Percentiles rank a stretch among this genome's conserved stretches.
These are phyloP conservation scores for Colletotrichum neosansevieriae DNA, from an alignment of 2,329 filamentous ascomycete species.

Conservation along the genomic window DNA sequence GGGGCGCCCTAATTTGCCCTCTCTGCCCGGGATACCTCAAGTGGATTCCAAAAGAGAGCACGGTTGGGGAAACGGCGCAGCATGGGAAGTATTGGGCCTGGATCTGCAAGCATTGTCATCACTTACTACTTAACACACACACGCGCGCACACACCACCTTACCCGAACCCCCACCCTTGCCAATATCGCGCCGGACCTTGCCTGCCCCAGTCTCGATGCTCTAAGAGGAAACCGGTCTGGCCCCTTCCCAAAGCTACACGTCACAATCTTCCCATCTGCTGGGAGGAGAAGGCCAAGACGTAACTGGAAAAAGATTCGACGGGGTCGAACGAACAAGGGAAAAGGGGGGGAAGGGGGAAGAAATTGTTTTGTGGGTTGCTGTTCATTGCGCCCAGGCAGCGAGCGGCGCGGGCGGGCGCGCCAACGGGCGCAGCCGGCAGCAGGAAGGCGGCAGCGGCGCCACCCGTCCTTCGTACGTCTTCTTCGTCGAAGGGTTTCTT, in stretches of 20 bases:
- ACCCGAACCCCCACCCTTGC: background rate
- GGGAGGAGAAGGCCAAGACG: background rate
- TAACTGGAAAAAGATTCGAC: background rate
- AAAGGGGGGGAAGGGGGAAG: too few species aligned
- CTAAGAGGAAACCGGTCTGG: too few species aligned
- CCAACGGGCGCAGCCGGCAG: background rate
- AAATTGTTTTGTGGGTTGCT: too few species aligned
- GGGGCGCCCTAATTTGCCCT: too few species aligned
- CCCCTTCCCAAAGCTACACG: background rate
- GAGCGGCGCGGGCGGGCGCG: background rate
- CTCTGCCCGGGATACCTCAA: too few species aligned
- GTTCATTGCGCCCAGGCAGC: background rate
- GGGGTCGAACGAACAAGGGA: too few species aligned
- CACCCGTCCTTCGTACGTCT: slow-evolving; percentile 21
- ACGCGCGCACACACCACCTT: background rate
- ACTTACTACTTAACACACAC: slow-evolving; percentile 19
- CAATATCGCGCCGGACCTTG: background rate
- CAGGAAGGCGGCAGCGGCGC: slow-evolving; percentile 28
- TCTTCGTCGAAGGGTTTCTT: slow-evolving; percentile 3
- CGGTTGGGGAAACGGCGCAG: slow-evolving; percentile 21
- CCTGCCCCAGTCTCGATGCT: too few species aligned
- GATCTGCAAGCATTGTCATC: slow-evolving; percentile 10
- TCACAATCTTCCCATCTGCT: slow-evolving; percentile 2
- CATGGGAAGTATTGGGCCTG: background rate
- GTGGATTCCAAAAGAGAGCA: background rate